These are phyloP conservation scores for Penicillium sp. DNA, from an alignment of 2,329 filamentous ascomycete species.

Conservation along the genomic window DNA sequence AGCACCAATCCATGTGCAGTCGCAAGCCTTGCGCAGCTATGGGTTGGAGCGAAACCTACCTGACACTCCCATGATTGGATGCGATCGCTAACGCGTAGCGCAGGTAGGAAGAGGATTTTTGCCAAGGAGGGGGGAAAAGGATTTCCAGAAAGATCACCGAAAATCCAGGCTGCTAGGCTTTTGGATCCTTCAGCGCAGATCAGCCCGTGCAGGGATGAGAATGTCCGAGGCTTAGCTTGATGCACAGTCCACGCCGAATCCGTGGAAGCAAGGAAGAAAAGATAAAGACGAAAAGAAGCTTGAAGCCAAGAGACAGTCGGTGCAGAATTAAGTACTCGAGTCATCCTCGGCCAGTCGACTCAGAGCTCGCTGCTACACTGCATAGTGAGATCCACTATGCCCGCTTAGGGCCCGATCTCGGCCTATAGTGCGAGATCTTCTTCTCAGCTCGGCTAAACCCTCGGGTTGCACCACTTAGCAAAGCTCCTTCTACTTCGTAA, in stretches of 20 bases:
- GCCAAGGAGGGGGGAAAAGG: not conserved
- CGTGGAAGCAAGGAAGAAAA: not conserved
- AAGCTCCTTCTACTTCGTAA: not conserved
- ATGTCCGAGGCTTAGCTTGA: not conserved
- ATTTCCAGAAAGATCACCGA: not conserved
- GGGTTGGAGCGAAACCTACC: constrained; percentile 8
- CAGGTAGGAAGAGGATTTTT: not conserved
- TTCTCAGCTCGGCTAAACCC: not conserved
- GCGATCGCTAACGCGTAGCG: not conserved
- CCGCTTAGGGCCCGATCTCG: constrained; percentile 17
- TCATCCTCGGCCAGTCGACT: constrained; percentile 6
- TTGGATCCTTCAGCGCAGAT: constrained; percentile 8
- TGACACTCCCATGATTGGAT: constrained; percentile 13
- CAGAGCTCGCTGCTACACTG: constrained; percentile 5
- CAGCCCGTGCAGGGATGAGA: constrained; percentile 11
- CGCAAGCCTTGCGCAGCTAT: not conserved
- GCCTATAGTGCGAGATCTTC: constrained; percentile 8
- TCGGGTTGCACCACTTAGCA: not conserved
- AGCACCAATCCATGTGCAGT: constrained; percentile 3
- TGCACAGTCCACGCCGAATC: not conserved
- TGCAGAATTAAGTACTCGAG: constrained; percentile 8
- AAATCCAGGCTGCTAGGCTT: not conserved
- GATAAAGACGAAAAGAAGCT: not conserved
- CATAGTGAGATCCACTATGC: constrained; percentile 8
- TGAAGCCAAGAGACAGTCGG: not conserved